A percentile compares a stretch with the other conserved stretches of the same genome.
Evolutionary conservation across 2,329 filamentous ascomycete species (phyloP).

Genomic region (Penicillium hesseltinei): DNA sequence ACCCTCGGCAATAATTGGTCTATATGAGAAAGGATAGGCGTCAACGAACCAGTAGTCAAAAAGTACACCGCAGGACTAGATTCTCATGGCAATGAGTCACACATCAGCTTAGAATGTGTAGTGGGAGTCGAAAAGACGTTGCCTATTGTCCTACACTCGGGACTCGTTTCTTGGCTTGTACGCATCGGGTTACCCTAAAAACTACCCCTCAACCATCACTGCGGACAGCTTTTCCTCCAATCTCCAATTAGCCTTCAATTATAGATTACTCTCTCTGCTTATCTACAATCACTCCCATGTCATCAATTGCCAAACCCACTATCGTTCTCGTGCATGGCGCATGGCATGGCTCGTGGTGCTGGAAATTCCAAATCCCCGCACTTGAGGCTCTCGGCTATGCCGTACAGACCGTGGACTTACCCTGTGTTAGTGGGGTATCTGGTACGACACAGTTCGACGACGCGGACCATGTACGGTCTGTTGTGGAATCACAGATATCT

Average conservation of each 20-base stretch:
- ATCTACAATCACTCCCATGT: not conserved
- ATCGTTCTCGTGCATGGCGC: conserved; percentile 2
- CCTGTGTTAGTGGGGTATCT: not conserved
- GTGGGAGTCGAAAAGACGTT: no score
- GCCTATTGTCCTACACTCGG: no score
- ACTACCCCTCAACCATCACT: no score
- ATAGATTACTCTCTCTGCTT: not conserved
- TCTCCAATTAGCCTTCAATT: not conserved
- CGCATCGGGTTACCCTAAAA: no score
- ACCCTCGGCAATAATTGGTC: no score
- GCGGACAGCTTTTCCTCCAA: not conserved
- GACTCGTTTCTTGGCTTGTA: no score
- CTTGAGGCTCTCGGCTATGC: not conserved
- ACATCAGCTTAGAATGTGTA: no score
- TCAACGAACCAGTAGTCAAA: no score
- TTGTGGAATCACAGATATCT: not conserved
- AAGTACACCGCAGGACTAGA: no score
- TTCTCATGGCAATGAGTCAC: no score
- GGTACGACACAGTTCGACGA: not conserved
- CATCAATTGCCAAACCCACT: not conserved
- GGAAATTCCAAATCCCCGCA: conserved; percentile 1
- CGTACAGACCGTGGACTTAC: not conserved
- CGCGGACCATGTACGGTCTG: not conserved
- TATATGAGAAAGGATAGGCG: no score
- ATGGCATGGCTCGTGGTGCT: conserved; percentile 5